These are phyloP conservation scores for Candida railenensis DNA, from an alignment of 805 yeast genomes.

Conservation along the genomic window DNA sequence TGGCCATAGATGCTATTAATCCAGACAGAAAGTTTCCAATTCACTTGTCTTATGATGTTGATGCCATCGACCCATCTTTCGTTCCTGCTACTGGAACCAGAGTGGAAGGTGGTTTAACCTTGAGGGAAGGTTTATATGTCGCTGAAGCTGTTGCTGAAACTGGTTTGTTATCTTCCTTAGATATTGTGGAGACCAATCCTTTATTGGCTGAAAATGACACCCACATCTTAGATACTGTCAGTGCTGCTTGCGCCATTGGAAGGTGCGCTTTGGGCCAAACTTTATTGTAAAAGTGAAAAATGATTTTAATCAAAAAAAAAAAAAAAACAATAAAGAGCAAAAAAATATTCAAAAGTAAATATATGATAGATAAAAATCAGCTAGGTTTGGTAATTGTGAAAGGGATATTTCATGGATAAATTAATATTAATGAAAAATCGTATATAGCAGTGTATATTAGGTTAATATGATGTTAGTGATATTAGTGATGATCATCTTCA, in stretches of 20 bases:
- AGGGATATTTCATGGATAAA: not conserved
- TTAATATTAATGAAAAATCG: not conserved
- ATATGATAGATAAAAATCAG: not conserved
- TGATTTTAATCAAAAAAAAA: not conserved
- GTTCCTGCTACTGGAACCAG: constrained; percentile 99
- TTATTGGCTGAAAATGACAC: constrained; percentile 73
- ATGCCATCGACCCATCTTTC: constrained; percentile 90
- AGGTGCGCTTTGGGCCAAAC: constrained; percentile 96
- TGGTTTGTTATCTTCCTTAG: constrained; percentile 85
- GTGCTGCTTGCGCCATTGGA: constrained; percentile 87
- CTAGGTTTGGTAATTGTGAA: not conserved
- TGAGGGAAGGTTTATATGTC: constrained; percentile 90
- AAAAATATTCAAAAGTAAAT: not conserved
- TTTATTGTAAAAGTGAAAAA: constrained; percentile 44
- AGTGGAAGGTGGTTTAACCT: constrained; percentile 91
- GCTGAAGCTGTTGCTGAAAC: constrained; percentile 91
- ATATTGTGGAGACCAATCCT: constrained; percentile 93
- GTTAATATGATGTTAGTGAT: not conserved
- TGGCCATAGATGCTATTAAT: constrained; percentile 80
- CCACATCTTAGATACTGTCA: constrained; percentile 80
- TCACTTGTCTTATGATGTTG: constrained; percentile 92
- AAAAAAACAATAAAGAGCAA: not conserved
- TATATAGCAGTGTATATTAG: not conserved
- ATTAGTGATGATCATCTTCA: not conserved
- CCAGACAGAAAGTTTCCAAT: constrained; percentile 70